Conservation (phyloP, 1,139 yeast species). For the Candida sanyaensis region DNA sequence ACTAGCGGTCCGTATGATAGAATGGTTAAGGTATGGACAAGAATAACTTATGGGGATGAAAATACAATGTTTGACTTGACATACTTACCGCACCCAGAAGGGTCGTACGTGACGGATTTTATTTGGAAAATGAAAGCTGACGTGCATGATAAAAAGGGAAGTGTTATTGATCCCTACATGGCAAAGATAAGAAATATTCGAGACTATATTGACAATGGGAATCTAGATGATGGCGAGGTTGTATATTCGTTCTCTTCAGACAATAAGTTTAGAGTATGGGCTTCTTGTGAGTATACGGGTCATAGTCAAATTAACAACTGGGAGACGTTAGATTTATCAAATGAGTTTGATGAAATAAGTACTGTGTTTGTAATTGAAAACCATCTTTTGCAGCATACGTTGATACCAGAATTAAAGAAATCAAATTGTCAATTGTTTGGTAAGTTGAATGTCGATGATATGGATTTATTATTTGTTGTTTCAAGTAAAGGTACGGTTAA, state of each 20-base stretch:
- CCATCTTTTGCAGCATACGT: conserved; percentile 32
- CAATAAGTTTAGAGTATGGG: conserved; percentile 65
- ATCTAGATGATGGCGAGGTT: conserved; percentile 38
- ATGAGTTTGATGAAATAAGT: conserved; percentile 25
- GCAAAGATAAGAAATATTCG: conserved; percentile 42
- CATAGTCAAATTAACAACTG: conserved; percentile 61
- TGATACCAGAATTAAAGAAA: conserved; percentile 13
- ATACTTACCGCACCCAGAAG: conserved; percentile 62
- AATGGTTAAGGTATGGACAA: conserved; percentile 75
- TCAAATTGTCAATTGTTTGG: conserved; percentile 4
- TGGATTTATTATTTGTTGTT: conserved; percentile 59
- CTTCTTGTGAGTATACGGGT: conserved; percentile 63
- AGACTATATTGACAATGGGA: conserved; percentile 30
- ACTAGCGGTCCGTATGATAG: conserved; percentile 63
- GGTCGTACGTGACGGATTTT: conserved; percentile 50
- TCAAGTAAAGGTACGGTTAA: conserved; percentile 46
- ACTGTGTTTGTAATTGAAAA: conserved; percentile 61
- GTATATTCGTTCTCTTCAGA: conserved; percentile 65
- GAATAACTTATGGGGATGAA: conserved; percentile 69
- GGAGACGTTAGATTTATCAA: conserved; percentile 52
- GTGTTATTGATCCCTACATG: conserved; percentile 30
- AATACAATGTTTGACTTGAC: conserved; percentile 70
- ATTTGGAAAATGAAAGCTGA: conserved; percentile 48
- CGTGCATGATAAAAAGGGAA: conserved; percentile 9
- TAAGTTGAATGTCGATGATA: conserved; percentile 19